These are phyloP conservation scores for Dissophora globulifera DNA, from an alignment of 192 early-diverging fungal genomes.

Conservation along the genomic window DNA sequence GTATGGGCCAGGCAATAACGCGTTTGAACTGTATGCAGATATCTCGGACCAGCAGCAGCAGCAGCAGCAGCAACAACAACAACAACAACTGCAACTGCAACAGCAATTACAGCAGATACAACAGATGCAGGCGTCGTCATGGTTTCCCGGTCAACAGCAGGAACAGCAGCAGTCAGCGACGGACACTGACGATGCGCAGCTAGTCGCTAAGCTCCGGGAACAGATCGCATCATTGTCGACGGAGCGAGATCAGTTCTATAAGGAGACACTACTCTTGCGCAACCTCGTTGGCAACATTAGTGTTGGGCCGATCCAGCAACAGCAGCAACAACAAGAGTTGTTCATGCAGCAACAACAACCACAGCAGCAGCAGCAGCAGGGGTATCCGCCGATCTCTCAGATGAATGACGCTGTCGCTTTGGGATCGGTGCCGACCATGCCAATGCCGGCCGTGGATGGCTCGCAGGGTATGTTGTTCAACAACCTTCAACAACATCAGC, in stretches of 20 bases:
- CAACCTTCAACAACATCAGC: not conserved
- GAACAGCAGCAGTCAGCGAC: not conserved
- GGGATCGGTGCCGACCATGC: conserved; percentile 4
- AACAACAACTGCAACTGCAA: conserved; percentile 15
- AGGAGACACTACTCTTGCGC: conserved; percentile 32
- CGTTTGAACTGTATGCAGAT: conserved; percentile 9
- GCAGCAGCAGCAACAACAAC: not conserved
- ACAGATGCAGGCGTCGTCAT: not conserved
- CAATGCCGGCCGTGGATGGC: not conserved
- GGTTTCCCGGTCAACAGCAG: conserved; percentile 1
- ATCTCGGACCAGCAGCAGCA: conserved; percentile 2
- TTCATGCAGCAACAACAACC: conserved; percentile 24
- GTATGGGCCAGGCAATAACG: conserved; percentile 8
- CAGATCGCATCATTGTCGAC: conserved; percentile 46
- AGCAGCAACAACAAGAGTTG: conserved; percentile 29
- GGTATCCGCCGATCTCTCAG: conserved; percentile 9
- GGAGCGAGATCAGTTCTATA: conserved; percentile 48
- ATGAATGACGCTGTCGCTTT: not conserved
- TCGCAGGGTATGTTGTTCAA: not conserved
- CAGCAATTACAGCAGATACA: conserved; percentile 1
- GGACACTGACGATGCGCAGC: conserved; percentile 7
- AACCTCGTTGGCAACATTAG: conserved; percentile 40
- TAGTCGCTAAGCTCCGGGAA: conserved; percentile 38
- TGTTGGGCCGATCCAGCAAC: conserved; percentile 38
- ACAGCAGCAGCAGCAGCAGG: conserved; percentile 28